Evolutionary conservation across 495 filamentous ascomycete species (phyloP).

Genomic region (Penicillium fimorum): DNA sequence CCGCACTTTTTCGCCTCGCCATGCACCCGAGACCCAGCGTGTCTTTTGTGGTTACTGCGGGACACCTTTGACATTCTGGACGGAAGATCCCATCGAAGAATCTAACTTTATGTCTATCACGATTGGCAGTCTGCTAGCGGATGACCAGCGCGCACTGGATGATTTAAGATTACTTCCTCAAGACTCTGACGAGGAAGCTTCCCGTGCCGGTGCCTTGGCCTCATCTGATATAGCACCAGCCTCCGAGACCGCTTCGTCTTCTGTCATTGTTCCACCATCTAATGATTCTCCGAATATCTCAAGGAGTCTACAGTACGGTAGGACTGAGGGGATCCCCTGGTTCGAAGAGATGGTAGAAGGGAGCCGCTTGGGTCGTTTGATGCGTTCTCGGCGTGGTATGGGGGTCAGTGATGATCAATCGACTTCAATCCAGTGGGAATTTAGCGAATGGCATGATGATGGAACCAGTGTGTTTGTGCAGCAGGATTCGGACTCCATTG

Average conservation of each 20-base stretch:
- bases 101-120: slow-evolving; percentile 73
- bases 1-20: slow-evolving; percentile 61
- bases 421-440: slow-evolving; percentile 75
- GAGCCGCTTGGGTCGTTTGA: slow-evolving; percentile 65
- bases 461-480: slow-evolving; percentile 36
- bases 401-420: slow-evolving; percentile 54
- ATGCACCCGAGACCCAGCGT: slow-evolving; percentile 59
- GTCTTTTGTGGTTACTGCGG: slow-evolving; percentile 92
- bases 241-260: slow-evolving; percentile 11
- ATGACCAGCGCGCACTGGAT: slow-evolving; percentile 66
- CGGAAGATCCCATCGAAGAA: slow-evolving; percentile 64
- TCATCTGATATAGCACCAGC: slow-evolving; percentile 10
- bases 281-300: slow-evolving; percentile 18
- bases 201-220: slow-evolving; percentile 19
- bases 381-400: slow-evolving; percentile 55
- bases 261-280: slow-evolving; percentile 27
- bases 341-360: slow-evolving; percentile 78
- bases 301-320: slow-evolving; percentile 34
- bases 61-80: slow-evolving; percentile 77
- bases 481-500: slow-evolving; percentile 20
- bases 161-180: slow-evolving; percentile 63
- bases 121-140: slow-evolving; percentile 64
- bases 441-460: slow-evolving; percentile 71
- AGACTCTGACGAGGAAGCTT: slow-evolving; percentile 41
- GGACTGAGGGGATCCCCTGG: slow-evolving; percentile 65